Conservation (phyloP, 768 basidiomycete genomes). For the Exidia glandulosa region DNA sequence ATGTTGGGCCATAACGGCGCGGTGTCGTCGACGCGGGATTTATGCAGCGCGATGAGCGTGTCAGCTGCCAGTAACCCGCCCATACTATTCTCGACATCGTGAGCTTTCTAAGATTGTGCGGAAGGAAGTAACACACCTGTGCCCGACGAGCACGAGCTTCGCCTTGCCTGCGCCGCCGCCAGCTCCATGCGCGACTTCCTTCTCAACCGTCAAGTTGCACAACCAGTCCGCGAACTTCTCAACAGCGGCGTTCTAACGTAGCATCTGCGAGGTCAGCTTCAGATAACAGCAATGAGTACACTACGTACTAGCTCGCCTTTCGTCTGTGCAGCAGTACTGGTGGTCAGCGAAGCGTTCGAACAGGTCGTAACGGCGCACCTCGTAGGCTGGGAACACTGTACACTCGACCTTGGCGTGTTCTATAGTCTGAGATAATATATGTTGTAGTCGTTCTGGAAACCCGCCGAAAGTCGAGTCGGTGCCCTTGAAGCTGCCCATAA, state of each 20-base stretch:
- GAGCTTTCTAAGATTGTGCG: neutral
- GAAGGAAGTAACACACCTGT: slow-evolving; percentile 43
- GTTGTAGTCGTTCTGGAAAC: slow-evolving; percentile 72
- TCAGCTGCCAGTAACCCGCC: slow-evolving; percentile 86
- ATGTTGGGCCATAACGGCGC: slow-evolving; percentile 83
- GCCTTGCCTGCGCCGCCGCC: slow-evolving; percentile 62
- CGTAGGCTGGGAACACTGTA: slow-evolving; percentile 80
- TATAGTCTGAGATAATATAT: slow-evolving; percentile 60
- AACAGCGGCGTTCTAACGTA: slow-evolving; percentile 60
- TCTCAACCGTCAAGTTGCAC: slow-evolving; percentile 72
- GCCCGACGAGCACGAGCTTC: slow-evolving; percentile 80
- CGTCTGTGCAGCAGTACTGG: slow-evolving; percentile 39
- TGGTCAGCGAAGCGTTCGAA: neutral
- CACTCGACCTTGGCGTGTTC: slow-evolving; percentile 50
- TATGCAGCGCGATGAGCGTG: slow-evolving; percentile 59
- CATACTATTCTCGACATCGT: slow-evolving; percentile 58
- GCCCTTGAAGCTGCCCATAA: slow-evolving; percentile 37
- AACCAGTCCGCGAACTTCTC: slow-evolving; percentile 88
- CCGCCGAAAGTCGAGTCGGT: slow-evolving; percentile 60
- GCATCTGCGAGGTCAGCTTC: slow-evolving; percentile 1
- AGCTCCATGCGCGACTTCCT: slow-evolving; percentile 68
- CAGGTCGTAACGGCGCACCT: slow-evolving; percentile 43
- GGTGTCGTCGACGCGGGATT: slow-evolving; percentile 48
- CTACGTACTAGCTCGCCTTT: slow-evolving; percentile 74
- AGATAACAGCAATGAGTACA: neutral